phyloP scores from a whole-genome alignment of 2,329 filamentous ascomycete species.

The Amesomyces nigricolor region DNA sequence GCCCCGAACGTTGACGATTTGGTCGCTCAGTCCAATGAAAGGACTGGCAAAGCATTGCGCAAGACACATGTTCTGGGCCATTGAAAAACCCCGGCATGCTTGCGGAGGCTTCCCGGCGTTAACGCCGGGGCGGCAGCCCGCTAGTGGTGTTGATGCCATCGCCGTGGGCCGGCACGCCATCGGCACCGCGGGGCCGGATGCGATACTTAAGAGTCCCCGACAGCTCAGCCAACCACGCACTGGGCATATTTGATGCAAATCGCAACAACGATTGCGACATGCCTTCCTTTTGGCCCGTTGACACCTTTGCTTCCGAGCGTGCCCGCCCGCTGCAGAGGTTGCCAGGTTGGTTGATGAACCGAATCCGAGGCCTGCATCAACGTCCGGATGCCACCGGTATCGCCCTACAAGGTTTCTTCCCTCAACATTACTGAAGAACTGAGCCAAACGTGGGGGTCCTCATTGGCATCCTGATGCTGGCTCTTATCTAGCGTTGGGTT shows the following conservation, averaged over 20 bases:
- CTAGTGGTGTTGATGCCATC: slow-evolving; percentile 10
- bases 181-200: background rate
- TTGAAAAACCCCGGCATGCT: background rate
- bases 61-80: too few relatives aligned
- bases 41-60: too few relatives aligned
- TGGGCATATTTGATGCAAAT: background rate
- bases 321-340: too few relatives aligned
- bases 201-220: background rate
- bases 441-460: background rate
- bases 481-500: too few relatives aligned
- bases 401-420: too few relatives aligned
- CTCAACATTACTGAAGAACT: background rate
- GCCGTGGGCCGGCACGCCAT: slow-evolving; percentile 8
- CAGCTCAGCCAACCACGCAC: background rate
- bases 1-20: too few relatives aligned
- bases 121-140: background rate
- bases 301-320: background rate
- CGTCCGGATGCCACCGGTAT: too few relatives aligned
- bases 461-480: too few relatives aligned
- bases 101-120: background rate
- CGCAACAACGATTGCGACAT: background rate
- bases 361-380: too few relatives aligned
- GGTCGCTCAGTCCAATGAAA: too few relatives aligned
- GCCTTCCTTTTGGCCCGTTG: background rate
- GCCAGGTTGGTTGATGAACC: too few relatives aligned